A percentile compares a stretch with the other conserved stretches of the same genome.
These are phyloP conservation scores for Chaetomium fimeti DNA, from an alignment of 495 filamentous ascomycete genomes.

Conservation along the genomic window DNA sequence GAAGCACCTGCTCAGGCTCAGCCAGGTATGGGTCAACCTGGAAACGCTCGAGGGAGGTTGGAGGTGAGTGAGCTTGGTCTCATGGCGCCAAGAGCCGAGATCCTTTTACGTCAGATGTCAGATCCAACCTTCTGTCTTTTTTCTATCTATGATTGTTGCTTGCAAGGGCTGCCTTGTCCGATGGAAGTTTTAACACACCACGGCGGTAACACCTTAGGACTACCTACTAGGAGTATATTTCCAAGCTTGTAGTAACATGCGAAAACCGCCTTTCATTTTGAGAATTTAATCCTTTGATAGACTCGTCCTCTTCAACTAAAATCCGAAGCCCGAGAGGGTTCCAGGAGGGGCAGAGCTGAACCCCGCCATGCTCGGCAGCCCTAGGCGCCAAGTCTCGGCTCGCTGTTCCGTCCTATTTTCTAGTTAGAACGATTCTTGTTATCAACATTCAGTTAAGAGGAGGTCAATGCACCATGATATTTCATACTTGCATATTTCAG, in stretches of 20 bases:
- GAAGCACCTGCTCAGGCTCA: neutral
- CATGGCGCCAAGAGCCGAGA: conserved; percentile 2
- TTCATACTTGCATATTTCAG: too few relatives aligned
- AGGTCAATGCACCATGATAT: too few relatives aligned
- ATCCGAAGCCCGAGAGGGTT: neutral
- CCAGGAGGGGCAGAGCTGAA: conserved; percentile 15
- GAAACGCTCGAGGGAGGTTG: neutral
- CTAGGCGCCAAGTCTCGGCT: conserved; percentile 8
- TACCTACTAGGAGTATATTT: too few relatives aligned
- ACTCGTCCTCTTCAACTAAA: neutral
- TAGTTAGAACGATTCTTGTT: neutral
- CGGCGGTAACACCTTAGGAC: too few relatives aligned
- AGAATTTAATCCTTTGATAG: neutral
- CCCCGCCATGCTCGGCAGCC: conserved; percentile 1
- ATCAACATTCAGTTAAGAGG: too few relatives aligned
- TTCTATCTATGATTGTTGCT: too few relatives aligned
- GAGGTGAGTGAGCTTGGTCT: neutral
- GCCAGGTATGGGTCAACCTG: neutral
- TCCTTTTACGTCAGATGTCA: conserved; percentile 17
- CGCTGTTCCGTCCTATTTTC: neutral
- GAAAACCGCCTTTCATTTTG: neutral
- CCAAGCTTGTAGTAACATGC: neutral
- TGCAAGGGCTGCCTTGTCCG: too few relatives aligned
- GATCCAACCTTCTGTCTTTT: neutral
- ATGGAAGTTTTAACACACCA: too few relatives aligned